These are phyloP conservation scores for Gypsophila paniculata DNA, from an alignment of 179 eudicot species.

Conservation along the genomic window DNA sequence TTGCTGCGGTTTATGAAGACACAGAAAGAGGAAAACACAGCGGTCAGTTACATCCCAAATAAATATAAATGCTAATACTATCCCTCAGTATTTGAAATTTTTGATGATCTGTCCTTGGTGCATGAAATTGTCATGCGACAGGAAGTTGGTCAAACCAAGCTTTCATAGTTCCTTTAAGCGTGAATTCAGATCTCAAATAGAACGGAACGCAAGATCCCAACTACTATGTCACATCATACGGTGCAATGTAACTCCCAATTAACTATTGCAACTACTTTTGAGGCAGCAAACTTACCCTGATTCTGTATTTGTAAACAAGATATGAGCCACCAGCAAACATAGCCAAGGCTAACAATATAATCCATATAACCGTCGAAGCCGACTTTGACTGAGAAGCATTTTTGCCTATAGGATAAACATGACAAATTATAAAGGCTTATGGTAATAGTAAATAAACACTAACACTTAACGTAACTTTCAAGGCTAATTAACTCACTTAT, in stretches of 20 bases:
- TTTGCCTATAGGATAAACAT: slow-evolving; percentile 50
- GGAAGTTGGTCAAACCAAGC: background rate
- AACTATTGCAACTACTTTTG: background rate
- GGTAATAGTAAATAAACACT: background rate
- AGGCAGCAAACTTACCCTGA: slow-evolving; percentile 60
- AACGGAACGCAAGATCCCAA: background rate
- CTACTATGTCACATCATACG: slow-evolving; percentile 1
- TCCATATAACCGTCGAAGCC: slow-evolving; percentile 75
- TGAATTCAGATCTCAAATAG: background rate
- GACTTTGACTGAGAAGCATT: slow-evolving; percentile 58
- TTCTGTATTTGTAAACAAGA: slow-evolving; percentile 72
- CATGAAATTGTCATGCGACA: background rate
- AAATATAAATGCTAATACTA: background rate
- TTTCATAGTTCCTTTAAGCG: background rate
- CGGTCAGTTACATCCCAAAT: slow-evolving; percentile 12
- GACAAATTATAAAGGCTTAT: background rate
- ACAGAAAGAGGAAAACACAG: background rate
- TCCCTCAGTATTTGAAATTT: background rate
- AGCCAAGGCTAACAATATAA: slow-evolving; percentile 60
- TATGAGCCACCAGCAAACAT: slow-evolving; percentile 72
- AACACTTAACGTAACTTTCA: background rate
- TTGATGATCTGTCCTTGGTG: too few species aligned
- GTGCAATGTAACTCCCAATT: background rate
- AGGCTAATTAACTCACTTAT: slow-evolving; percentile 54
- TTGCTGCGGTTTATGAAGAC: slow-evolving; percentile 35